Base-by-base conservation (phyloP, 768 basidiomycete genomes). In the Pulveroboletus sp. region DNA sequence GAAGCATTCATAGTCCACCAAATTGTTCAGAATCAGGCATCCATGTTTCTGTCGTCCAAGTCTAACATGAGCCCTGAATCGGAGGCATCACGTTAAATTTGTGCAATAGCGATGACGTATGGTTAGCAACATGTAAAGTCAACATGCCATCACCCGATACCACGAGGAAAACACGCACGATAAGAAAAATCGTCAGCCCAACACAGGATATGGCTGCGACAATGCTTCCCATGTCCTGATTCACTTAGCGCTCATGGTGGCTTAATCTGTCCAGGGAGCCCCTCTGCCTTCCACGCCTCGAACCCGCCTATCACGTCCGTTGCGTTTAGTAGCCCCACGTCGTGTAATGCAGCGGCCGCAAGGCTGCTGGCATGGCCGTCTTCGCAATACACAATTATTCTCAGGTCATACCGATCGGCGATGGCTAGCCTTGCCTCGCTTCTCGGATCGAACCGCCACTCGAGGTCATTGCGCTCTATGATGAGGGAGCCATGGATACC, bases 401-500 rank as follows among this genome's bases (percentile, higher is more conserved):
- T 69, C 35, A 89, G 61, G 69, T 90, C 89, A 57, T 86, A 90
- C 47, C 86, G 71, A 67, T 87, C 82, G 21, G 80, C 88, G 55
- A 89, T 81, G 1, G 77, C 68, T 46, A 90, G 67, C 31, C 83
- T 73, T 11, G 77, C 71, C 6, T 76, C 71, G 56, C 70, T 75
- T 48, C 85, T 74, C 5, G 88, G 89, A 66, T 91, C 88, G 56
- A 91, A 83, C 21, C 80, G 76, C 86, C 86, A 89, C 64, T 91
- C 89, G 46, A 91, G 74, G 6, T 82, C 77, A 59, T 86, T 89
- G 21, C 88, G 76, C 59, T 89, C 88, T 50, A 90, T 77, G 47
- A 86, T 69, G 48, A 89, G 68, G n/a, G 86, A 77, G 0, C 88
- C 86, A 8, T 73, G 73, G 47, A 90, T 83, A 0, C 69, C 74